These are phyloP conservation scores for Exophiala sideris DNA, from an alignment of 2,329 filamentous ascomycete genomes.

Conservation along the genomic window DNA sequence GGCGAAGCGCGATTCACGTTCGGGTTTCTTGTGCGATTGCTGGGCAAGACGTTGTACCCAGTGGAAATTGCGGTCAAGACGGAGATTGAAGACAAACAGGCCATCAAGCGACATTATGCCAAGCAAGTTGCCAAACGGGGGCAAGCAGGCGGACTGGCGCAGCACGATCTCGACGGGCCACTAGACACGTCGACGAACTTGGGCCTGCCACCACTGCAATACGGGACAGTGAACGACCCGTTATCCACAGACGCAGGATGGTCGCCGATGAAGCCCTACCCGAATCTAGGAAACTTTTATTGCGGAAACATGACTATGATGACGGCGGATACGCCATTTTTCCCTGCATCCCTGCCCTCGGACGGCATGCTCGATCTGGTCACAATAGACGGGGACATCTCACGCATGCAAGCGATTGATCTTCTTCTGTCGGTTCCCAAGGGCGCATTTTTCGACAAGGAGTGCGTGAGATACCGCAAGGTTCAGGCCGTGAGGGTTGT, in stretches of 20 bases:
- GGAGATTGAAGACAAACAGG: slow-evolving; percentile 70
- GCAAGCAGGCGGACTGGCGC: slow-evolving; percentile 40
- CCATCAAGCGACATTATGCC: slow-evolving; percentile 70
- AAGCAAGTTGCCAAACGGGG: slow-evolving; percentile 40
- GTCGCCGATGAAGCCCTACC: slow-evolving; percentile 63
- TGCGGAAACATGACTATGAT: slow-evolving; percentile 94
- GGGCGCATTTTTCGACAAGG: slow-evolving; percentile 74
- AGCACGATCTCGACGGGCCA: slow-evolving; percentile 33
- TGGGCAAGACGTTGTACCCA: slow-evolving; percentile 76
- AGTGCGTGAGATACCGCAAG: slow-evolving; percentile 76
- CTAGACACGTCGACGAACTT: slow-evolving; percentile 23
- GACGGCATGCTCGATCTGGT: slow-evolving; percentile 87
- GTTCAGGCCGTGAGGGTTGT: slow-evolving; percentile 81
- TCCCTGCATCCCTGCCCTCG: slow-evolving; percentile 73
- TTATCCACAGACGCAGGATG: slow-evolving; percentile 72
- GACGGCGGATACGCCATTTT: slow-evolving; percentile 83
- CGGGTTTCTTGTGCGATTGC: slow-evolving; percentile 73
- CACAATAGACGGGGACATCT: slow-evolving; percentile 72
- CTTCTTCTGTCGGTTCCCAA: slow-evolving; percentile 70
- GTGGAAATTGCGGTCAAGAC: slow-evolving; percentile 85
- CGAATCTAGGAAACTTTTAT: slow-evolving; percentile 88
- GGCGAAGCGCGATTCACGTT: slow-evolving; percentile 79
- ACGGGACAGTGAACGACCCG: slow-evolving; percentile 74
- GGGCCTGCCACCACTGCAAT: slow-evolving; percentile 69
- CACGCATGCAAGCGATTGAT: slow-evolving; percentile 61